Percentiles rank a stretch among this genome's conserved stretches.
These are phyloP conservation scores for Coemansia guatemalensis DNA, from an alignment of 192 early-diverging fungal genomes.

Conservation along the genomic window DNA sequence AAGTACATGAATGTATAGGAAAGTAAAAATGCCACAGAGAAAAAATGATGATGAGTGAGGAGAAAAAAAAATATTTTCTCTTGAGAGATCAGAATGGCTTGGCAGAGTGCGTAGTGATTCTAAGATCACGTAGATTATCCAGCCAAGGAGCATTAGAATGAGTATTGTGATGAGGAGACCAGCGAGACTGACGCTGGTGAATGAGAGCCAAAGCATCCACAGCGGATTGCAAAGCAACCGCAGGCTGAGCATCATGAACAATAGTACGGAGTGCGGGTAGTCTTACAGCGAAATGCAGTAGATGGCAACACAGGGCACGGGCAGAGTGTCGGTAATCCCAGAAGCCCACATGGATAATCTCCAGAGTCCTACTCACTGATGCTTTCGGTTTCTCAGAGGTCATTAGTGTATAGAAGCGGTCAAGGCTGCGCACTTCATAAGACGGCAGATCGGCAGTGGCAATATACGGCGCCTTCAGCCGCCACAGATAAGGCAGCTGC, in stretches of 20 bases:
- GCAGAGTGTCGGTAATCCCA: conserved; percentile 22
- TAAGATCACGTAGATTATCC: background rate
- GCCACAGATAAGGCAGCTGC: conserved; percentile 13
- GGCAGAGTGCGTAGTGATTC: background rate
- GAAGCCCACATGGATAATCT: conserved; percentile 19
- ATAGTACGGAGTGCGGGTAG: conserved; percentile 6
- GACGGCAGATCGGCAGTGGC: conserved; percentile 3
- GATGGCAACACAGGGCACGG: conserved; percentile 12
- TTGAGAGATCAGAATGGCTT: background rate
- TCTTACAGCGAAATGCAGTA: background rate
- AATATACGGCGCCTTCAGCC: conserved; percentile 9
- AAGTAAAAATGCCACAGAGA: background rate
- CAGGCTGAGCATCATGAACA: conserved; percentile 9
- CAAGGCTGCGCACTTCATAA: background rate
- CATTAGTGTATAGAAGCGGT: conserved; percentile 6
- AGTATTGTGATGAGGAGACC: conserved; percentile 1
- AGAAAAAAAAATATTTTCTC: background rate
- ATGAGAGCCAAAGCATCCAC: conserved; percentile 10
- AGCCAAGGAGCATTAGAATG: conserved; percentile 2
- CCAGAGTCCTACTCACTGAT: conserved; percentile 12
- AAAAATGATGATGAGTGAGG: background rate
- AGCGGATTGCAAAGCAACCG: conserved; percentile 1
- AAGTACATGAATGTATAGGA: background rate
- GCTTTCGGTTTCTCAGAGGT: no score
- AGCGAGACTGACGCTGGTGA: conserved; percentile 11